These are phyloP conservation scores for Lecanoromycetidae sp. DNA, from an alignment of 2,329 filamentous ascomycete genomes.

Conservation along the genomic window DNA sequence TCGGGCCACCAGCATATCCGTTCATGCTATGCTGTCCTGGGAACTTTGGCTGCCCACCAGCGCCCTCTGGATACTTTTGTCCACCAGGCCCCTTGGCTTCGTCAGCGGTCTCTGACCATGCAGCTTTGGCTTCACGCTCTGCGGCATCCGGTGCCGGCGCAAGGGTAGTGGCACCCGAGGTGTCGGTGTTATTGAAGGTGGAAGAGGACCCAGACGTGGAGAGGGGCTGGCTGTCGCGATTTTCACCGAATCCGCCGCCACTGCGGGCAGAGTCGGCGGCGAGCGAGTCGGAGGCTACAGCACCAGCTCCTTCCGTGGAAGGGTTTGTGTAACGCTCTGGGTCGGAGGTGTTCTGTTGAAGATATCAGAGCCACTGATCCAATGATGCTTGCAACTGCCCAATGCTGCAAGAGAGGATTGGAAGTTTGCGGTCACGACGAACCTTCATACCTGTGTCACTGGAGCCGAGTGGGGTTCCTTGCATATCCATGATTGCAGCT, in stretches of 20 bases:
- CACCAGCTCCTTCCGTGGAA: constrained; percentile 50
- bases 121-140: constrained; percentile 34
- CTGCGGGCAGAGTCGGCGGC: constrained; percentile 57
- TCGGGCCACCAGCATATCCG: constrained; percentile 28
- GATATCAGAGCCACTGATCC: too few relatives aligned
- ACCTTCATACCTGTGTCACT: constrained; percentile 27
- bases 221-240: constrained; percentile 41
- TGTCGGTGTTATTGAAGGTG: constrained; percentile 46
- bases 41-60: constrained; percentile 30
- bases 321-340: constrained; percentile 38
- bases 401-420: neutral
- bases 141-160: constrained; percentile 36
- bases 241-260: constrained; percentile 50
- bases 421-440: neutral
- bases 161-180: constrained; percentile 40
- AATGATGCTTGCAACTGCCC: neutral
- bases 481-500: constrained; percentile 28
- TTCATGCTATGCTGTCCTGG: constrained; percentile 27
- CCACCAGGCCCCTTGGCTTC: constrained; percentile 25
- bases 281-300: constrained; percentile 56
- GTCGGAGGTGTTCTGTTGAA: constrained; percentile 35
- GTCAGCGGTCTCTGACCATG: constrained; percentile 34
- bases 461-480: constrained; percentile 27
- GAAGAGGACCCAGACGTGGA: constrained; percentile 40
- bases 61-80: constrained; percentile 29